Evolutionary conservation across 2,329 filamentous ascomycete genomes (phyloP), one percentile per base, ranked within the genome.

Genomic region (Blumeria hordei): DNA sequence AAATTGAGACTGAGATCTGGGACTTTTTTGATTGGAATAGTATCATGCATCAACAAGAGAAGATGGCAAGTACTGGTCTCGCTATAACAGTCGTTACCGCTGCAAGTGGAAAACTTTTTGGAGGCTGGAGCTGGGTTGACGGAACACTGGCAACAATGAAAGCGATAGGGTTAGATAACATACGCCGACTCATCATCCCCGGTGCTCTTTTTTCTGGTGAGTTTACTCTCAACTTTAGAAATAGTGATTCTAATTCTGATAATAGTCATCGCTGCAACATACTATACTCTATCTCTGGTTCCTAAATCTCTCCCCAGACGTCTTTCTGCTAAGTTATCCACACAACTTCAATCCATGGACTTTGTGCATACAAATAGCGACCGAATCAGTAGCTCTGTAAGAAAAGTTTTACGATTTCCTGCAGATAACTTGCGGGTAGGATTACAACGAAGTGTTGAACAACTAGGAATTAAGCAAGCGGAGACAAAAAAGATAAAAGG

Each of bases 1-100:
- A 95, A 58, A 80, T 94, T 18, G 80, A 92, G 55, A 85, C 92
- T 3, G 88, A 98, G 64, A 62, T 94, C 0, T 84, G 76, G 76
- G 92, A 98, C 69, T 96, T 98, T 72, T 85, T 98, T 63, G 92
- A 98, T 67, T 74, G 88, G 67, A 75, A 80, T 16, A 84, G 80
- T 10, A 70, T 96, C 6, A 75, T 94, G 71, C 87, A 95, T 64
- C 77, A 81, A 55, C 90, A 96, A 66, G 92, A 98, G 69, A 98
- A 96, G 73, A 75, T 93, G 55, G 88, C 90, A 6, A 87, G 90
- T 41, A 93, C 88, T 3, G 85, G 92, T 59, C 88, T 98, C 83
- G 92, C 90, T 6, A 74, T 98, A 64, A 98, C 92, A 1, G 77
- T 94, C 37, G 85, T 85, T 9, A 88, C 87, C 56, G 86, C 94